A percentile compares a stretch with the other conserved stretches of the same genome.
phyloP scores from a whole-genome alignment of 208 protist species.

The Novymonas esmeraldas region DNA sequence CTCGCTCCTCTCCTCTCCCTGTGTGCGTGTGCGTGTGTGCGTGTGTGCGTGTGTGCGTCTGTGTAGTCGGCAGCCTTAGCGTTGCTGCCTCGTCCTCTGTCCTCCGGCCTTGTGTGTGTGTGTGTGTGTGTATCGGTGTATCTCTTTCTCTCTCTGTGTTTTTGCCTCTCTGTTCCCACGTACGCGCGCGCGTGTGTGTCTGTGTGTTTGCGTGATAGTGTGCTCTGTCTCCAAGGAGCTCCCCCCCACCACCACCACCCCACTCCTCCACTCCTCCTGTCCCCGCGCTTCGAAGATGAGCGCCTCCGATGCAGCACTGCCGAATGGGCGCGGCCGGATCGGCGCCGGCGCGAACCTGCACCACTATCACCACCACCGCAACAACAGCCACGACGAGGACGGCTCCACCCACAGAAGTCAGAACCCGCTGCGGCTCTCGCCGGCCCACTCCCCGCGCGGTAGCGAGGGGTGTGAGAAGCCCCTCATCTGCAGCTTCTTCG shows the following conservation, averaged over 20 bases:
- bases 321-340: neutral
- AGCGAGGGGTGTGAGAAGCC: slow-evolving; percentile 26
- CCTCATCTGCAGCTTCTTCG: slow-evolving; percentile 35
- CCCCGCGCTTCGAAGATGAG: neutral
- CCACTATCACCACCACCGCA: neutral
- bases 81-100: neutral
- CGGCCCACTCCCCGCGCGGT: neutral
- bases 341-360: neutral
- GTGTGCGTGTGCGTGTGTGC: neutral
- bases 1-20: neutral
- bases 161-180: neutral
- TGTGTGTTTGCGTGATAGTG: neutral
- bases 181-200: neutral
- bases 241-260: neutral
- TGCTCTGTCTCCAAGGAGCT: neutral
- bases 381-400: neutral
- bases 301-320: neutral
- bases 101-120: neutral
- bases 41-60: neutral
- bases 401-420: neutral
- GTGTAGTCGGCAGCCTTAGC: neutral
- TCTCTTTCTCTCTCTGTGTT: slow-evolving; percentile 2
- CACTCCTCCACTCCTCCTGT: neutral
- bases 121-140: too few species aligned
- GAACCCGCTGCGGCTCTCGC: neutral